These are phyloP conservation scores for Abelmoschus esculentus DNA, from an alignment of 345 rosid species.

Conservation along the genomic window DNA sequence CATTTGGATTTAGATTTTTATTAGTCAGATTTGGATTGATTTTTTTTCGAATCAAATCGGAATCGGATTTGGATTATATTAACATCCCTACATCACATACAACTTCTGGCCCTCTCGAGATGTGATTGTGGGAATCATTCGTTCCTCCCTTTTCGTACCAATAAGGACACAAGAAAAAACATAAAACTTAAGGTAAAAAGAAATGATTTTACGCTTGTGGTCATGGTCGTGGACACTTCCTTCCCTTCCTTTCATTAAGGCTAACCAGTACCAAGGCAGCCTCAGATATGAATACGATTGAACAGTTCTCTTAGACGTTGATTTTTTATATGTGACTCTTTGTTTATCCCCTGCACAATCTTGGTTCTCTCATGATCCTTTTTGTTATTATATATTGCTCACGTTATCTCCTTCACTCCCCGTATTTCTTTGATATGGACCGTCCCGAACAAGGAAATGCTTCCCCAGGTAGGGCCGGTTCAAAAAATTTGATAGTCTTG, in stretches of 20 bases:
- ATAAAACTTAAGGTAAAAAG: constrained; percentile 9
- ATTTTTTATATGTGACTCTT: constrained; percentile 88
- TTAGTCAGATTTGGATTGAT: too few species aligned
- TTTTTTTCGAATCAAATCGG: too few species aligned
- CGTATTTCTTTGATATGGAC: constrained; percentile 12
- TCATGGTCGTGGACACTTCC: constrained; percentile 43
- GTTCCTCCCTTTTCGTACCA: constrained; percentile 5
- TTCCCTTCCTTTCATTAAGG: constrained; percentile 36
- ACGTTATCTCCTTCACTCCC: constrained; percentile 21
- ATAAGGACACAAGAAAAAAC: constrained; percentile 21
- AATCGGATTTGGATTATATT: too few species aligned
- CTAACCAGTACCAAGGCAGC: constrained; percentile 25
- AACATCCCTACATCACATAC: constrained; percentile 32
- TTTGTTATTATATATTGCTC: constrained; percentile 16
- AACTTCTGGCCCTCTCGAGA: constrained; percentile 5
- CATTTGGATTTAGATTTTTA: too few species aligned
- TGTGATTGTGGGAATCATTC: constrained; percentile 22
- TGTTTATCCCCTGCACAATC: constrained; percentile 55
- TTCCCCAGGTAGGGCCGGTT: constrained; percentile 14
- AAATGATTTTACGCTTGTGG: constrained; percentile 19
- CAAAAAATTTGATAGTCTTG: too few species aligned
- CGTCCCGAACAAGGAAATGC: constrained; percentile 42
- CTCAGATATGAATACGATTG: constrained; percentile 37
- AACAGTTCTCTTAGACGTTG: constrained; percentile 42
- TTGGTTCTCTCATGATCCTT: constrained; percentile 7